Percentiles rank a stretch among this genome's conserved stretches.
Evolutionary conservation across 371 early-diverging fungal species (phyloP).

Genomic region (Rhizomucor miehei): DNA sequence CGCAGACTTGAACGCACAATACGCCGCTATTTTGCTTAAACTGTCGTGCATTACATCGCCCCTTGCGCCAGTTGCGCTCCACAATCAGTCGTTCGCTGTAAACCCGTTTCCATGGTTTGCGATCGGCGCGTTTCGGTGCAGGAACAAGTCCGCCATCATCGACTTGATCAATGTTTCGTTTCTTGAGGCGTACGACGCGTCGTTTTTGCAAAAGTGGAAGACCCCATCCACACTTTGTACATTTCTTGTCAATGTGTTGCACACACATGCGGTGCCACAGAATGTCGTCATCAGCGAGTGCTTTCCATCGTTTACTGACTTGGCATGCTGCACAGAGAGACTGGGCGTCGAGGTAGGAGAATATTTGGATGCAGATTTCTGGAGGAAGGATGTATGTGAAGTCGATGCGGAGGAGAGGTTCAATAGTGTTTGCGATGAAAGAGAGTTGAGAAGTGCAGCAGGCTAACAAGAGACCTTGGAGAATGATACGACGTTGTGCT

Average conservation of each 20-base stretch:
- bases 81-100: slow-evolving; percentile 79
- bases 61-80: slow-evolving; percentile 82
- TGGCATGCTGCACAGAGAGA: slow-evolving; percentile 88
- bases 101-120: slow-evolving; percentile 76
- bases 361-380: slow-evolving; percentile 78
- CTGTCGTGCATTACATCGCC: slow-evolving; percentile 44
- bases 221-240: slow-evolving; percentile 95
- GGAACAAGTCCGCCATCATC: slow-evolving; percentile 1
- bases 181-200: slow-evolving; percentile 14
- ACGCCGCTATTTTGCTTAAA: slow-evolving; percentile 69
- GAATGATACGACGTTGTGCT: slow-evolving; percentile 47
- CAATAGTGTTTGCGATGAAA: slow-evolving; percentile 30
- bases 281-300: slow-evolving; percentile 82
- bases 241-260: slow-evolving; percentile 95
- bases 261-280: slow-evolving; percentile 96
- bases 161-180: slow-evolving; percentile 7
- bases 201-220: slow-evolving; percentile 69
- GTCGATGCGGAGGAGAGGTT: slow-evolving; percentile 58
- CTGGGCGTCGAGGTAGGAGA: slow-evolving; percentile 87
- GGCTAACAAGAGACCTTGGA: slow-evolving; percentile 53
- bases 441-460: slow-evolving; percentile 58
- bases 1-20: slow-evolving; percentile 80
- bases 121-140: slow-evolving; percentile 3
- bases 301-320: slow-evolving; percentile 77
- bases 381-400: slow-evolving; percentile 70